phyloP scores from a whole-genome alignment of 257 asterid genomes.

The Solanum sitiens region DNA sequence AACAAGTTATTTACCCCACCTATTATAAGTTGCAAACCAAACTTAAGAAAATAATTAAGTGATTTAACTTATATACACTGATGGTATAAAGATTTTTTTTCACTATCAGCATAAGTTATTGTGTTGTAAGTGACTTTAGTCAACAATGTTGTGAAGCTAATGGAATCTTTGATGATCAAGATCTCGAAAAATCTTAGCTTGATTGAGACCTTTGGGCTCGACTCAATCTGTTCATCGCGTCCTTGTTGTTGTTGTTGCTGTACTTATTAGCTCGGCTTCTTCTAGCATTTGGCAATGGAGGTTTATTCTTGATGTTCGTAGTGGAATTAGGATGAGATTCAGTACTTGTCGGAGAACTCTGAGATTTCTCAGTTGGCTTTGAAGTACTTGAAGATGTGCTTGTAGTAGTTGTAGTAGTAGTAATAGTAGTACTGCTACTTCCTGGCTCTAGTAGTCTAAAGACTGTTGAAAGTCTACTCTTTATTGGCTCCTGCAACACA shows the following conservation, averaged over 20 bases:
- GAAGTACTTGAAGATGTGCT: slow-evolving; percentile 41
- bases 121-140: neutral
- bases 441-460: slow-evolving; percentile 43
- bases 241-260: neutral
- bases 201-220: slow-evolving; percentile 46
- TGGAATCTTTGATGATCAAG: slow-evolving; percentile 18
- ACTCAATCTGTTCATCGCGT: slow-evolving; percentile 17
- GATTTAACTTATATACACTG: neutral
- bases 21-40: neutral
- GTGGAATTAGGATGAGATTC: slow-evolving; percentile 25
- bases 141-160: slow-evolving; percentile 22
- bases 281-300: slow-evolving; percentile 28
- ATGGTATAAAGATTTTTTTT: neutral
- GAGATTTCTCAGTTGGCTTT: slow-evolving; percentile 18
- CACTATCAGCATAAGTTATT: neutral
- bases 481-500: slow-evolving; percentile 24
- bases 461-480: slow-evolving; percentile 22
- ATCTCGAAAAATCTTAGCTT: slow-evolving; percentile 30
- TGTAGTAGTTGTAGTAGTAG: slow-evolving; percentile 9
- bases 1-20: neutral
- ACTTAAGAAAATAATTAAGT: neutral
- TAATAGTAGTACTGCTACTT: slow-evolving; percentile 25
- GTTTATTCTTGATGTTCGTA: slow-evolving; percentile 26
- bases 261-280: slow-evolving; percentile 1
- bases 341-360: slow-evolving; percentile 14